Base-by-base conservation (phyloP, 2,329 filamentous ascomycete species). In the Pyricularia pennisetigena region DNA sequence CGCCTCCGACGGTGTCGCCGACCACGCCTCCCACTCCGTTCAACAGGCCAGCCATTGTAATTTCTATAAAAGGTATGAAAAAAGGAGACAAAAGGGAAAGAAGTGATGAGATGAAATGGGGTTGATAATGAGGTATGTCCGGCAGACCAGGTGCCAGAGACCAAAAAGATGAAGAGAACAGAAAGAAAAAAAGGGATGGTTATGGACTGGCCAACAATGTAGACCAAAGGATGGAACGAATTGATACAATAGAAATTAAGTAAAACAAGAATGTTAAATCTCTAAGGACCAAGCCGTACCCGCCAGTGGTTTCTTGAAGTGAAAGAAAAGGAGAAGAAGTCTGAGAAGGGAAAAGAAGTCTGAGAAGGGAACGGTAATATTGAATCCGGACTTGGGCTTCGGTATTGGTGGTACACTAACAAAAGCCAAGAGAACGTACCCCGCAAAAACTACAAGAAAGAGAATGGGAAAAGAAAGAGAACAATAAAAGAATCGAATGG, bases 11-110 rank as follows among this genome's bases (percentile, higher is more conserved):
- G 4, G 61, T 4, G 26, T 61, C 65, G 28, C 23, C 65, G 26
- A 30, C 9, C 54, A 62, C 28, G n/a, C n/a, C 23, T 23, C 30
- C 30, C 29, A 57, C 66, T 32, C 57, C 66, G 16, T 62, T 67
- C 54, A 67, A 59, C 23, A 41, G 66, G 10, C 66, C 66, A 59
- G 66, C 66, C 66, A 67, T 67, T 62, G 28, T 67, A 20, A 24
- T n/a, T 29, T 12, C 1, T 28, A 41, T 35, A 62, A 12, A 49
- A 26, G 32, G 16, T n/a, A 57, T 14, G 1, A 28, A 14, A 54
- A 5, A 59, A 30, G 20, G 26, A 30, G 54, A 6, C 3, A 29
- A 35, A 23, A 24, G 24, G 23, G 12, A 67, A 24, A 41, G 23
- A 23, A 28, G 5, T n/a, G 24, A 32, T 30, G 3, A 62, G 23